Base-by-base conservation (phyloP, 768 basidiomycete genomes). In the Tricholoma matsutake region DNA sequence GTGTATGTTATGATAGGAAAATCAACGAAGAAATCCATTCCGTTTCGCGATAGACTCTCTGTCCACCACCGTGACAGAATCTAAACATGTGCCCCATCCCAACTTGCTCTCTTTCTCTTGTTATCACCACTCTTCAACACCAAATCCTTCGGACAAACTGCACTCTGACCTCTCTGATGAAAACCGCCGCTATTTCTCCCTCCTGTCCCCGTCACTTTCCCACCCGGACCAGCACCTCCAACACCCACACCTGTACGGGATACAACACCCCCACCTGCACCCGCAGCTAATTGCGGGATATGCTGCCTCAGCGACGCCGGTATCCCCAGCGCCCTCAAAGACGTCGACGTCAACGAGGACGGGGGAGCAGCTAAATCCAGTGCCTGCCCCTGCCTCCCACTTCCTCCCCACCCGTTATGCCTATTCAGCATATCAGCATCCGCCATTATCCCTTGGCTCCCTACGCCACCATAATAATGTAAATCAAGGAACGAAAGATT, bases 401-500 rank as follows among this genome's bases (percentile, higher is more conserved):
- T 34, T 45, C 11, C 58, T 41, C 39, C 57, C 41, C 49, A 51
- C 16, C 8, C 34, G 5, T 52, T 37, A 20, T 47, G 62, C 47
- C 68, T 64, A 34, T 61, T 57, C 41, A 59, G 14, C 45, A 25
- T 11, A 31, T 51, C 55, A 18, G 60, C 61, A 22, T 61, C 60
- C 11, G 67, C 64, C 29, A 56, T 63, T 31, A 25, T 18, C 55
- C 9, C 39, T 49, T 52, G 28, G 56, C 22, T 20, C 58, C 8
- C 41, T 34, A 10, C 9, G 11, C 57, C 54, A 10, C 32, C 37
- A 61, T 86, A 86, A 69, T 89, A 89, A 68, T 91, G 89, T 71
- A 91, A 69, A 69, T 91, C 89, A 58, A 91, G 77, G 72, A 89
- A 91, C 2, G 88, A 84, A 1, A 90, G 71, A 61, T 83, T 81